phyloP scores from a whole-genome alignment of 129 eudicot genomes.

The Tanacetum coccineum region DNA sequence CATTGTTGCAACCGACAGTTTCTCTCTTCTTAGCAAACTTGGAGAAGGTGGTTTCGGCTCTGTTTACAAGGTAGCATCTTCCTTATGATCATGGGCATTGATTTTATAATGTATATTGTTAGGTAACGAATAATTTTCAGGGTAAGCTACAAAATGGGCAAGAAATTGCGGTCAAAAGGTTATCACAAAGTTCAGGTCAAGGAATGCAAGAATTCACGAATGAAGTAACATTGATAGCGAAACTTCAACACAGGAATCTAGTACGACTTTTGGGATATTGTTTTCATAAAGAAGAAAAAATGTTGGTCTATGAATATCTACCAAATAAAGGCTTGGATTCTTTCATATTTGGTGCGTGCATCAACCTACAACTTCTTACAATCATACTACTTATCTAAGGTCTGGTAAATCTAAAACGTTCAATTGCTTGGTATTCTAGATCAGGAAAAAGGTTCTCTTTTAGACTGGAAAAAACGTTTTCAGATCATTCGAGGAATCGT shows the following conservation, averaged over 20 bases:
- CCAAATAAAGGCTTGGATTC: slow-evolving; percentile 50
- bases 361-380: not conserved
- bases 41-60: slow-evolving; percentile 68
- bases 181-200: slow-evolving; percentile 45
- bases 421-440: slow-evolving; percentile 20
- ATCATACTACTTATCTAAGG: not conserved
- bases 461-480: slow-evolving; percentile 55
- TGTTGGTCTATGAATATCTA: slow-evolving; percentile 50
- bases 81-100: slow-evolving; percentile 2
- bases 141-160: slow-evolving; percentile 39
- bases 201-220: slow-evolving; percentile 53
- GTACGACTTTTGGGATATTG: slow-evolving; percentile 54
- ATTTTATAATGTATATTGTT: not conserved
- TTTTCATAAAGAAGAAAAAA: slow-evolving; percentile 38
- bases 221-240: slow-evolving; percentile 48
- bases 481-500: slow-evolving; percentile 51
- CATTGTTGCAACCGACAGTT: slow-evolving; percentile 38
- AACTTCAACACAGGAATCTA: slow-evolving; percentile 56
- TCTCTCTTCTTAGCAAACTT: slow-evolving; percentile 32
- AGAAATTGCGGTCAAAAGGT: slow-evolving; percentile 51
- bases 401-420: not conserved
- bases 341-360: slow-evolving; percentile 46
- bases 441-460: slow-evolving; percentile 24
- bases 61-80: slow-evolving; percentile 45
- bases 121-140: slow-evolving; percentile 15